Base-by-base conservation (phyloP, 495 filamentous ascomycete genomes). In the Talaromyces stipitatus region DNA sequence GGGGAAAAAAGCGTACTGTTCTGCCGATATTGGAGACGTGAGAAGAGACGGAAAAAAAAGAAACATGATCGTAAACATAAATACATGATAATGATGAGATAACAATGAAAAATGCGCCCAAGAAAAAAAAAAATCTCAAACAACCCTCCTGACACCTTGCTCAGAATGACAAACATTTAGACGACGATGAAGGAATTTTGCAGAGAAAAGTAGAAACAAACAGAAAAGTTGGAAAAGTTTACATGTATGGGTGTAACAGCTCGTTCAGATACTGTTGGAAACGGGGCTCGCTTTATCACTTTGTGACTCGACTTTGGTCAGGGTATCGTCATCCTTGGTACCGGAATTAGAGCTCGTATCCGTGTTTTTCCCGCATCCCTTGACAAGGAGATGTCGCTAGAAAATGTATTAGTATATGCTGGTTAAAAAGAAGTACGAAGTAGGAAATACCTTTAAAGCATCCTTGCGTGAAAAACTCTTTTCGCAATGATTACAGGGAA, bases 401-500 rank as follows among this genome's bases (percentile, higher is more conserved):
- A 55, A 59, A 58, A 63, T 72, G 61, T 74, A 72, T 58, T 55
- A 57, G 45, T 45, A 11, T 54, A 52, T 20, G 45, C 27, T 22
- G 53, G 45, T 22, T 61, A 50, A 57, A 55, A 50, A 59, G 56
- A 10, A 52, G 54, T 27, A 50, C 38, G 18, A 12, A 41, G 53
- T 20, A 57, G 51, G 29, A 68, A 79, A 58, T 64, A 97, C 94
- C 88, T 98, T 98, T 12, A 98, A 78, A 18, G 94, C 94, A 77
- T 98, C 94, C 69, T 97, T 98, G 38, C 94, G 76, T 18, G 90
- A 96, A 62, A 98, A 98, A 69, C 90, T 94, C 82, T 97, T 98
- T 29, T 96, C 91, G 65, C 94, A 98, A 62, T 89, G 85, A 10
- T 70, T 80, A 65, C 94, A 98, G 0, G 94, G 92, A 68, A 91